phyloP scores from a whole-genome alignment of 768 basidiomycete species.

The Rickenella mellea region DNA sequence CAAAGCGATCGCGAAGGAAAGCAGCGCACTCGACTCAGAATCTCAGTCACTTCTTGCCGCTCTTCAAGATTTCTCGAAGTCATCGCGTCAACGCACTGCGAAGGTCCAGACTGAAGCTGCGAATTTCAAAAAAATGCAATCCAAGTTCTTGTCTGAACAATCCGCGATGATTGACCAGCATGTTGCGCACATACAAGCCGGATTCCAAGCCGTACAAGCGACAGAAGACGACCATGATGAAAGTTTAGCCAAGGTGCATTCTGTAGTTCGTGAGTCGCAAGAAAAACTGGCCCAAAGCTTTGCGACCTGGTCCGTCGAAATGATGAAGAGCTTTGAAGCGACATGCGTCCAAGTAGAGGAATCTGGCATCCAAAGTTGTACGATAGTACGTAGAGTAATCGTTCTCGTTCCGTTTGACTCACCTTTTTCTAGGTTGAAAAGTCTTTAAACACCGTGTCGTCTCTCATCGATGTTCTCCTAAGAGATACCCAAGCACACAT shows the following conservation, averaged over 20 bases:
- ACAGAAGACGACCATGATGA: conserved; percentile 48
- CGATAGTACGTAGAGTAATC: conserved; percentile 23
- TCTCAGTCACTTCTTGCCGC: conserved; percentile 44
- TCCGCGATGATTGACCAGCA: conserved; percentile 50
- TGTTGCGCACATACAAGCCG: conserved; percentile 41
- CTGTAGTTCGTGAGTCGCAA: conserved; percentile 41
- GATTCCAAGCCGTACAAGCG: conserved; percentile 42
- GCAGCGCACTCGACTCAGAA: conserved; percentile 46
- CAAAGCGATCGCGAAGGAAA: conserved; percentile 52
- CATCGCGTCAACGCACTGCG: conserved; percentile 40
- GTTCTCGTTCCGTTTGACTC: background rate
- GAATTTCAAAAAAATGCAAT: conserved; percentile 45
- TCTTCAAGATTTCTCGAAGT: conserved; percentile 53
- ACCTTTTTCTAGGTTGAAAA: conserved; percentile 34
- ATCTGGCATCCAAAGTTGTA: conserved; percentile 34
- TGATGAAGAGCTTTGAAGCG: conserved; percentile 38
- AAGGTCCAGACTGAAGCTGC: conserved; percentile 50
- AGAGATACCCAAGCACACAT: conserved; percentile 50
- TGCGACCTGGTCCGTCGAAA: conserved; percentile 41
- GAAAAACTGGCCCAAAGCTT: conserved; percentile 44
- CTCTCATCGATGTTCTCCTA: conserved; percentile 51
- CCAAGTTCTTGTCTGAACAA: conserved; percentile 39
- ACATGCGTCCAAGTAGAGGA: conserved; percentile 38
- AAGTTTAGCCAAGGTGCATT: conserved; percentile 38
- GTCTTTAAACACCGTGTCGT: conserved; percentile 47